Conservation (phyloP, 768 basidiomycete species). For the Tulasnella sp. region DNA sequence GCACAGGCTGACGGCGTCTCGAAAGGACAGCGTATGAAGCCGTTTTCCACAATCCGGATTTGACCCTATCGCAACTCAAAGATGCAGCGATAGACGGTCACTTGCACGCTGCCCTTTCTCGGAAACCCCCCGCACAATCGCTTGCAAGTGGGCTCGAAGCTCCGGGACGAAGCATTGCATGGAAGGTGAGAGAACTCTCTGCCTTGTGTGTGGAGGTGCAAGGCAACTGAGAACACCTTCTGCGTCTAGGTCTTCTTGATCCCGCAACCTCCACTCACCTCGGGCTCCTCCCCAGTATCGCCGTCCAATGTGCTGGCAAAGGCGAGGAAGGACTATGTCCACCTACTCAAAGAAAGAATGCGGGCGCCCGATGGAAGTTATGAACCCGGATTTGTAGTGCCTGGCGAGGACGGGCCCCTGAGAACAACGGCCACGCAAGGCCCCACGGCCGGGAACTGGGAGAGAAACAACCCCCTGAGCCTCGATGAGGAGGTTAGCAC, state of each 20-base stretch:
- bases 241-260: constrained; percentile 60
- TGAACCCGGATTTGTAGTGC: constrained; percentile 59
- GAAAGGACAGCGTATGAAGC: constrained; percentile 43
- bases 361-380: constrained; percentile 83
- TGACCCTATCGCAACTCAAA: constrained; percentile 47
- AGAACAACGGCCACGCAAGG: constrained; percentile 29
- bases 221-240: not conserved
- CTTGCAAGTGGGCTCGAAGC: constrained; percentile 41
- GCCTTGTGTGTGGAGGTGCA: constrained; percentile 4
- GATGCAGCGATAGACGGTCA: constrained; percentile 62
- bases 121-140: constrained; percentile 3
- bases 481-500: constrained; percentile 63
- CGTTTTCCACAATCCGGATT: constrained; percentile 44
- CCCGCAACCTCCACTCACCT: constrained; percentile 51
- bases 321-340: constrained; percentile 55
- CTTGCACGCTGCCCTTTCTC: constrained; percentile 44
- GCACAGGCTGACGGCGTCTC: not conserved
- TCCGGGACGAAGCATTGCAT: constrained; percentile 73
- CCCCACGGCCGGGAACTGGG: constrained; percentile 45
- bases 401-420: constrained; percentile 45
- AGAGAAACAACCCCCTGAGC: constrained; percentile 76
- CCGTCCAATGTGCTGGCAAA: constrained; percentile 40
- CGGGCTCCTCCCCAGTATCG: constrained; percentile 31
- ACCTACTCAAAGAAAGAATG: constrained; percentile 62
- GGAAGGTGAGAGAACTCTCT: constrained; percentile 62